Percentiles rank a stretch among this genome's conserved stretches.
Conservation (phyloP, 1,139 yeast genomes). For the Candida frijolesensis region DNA sequence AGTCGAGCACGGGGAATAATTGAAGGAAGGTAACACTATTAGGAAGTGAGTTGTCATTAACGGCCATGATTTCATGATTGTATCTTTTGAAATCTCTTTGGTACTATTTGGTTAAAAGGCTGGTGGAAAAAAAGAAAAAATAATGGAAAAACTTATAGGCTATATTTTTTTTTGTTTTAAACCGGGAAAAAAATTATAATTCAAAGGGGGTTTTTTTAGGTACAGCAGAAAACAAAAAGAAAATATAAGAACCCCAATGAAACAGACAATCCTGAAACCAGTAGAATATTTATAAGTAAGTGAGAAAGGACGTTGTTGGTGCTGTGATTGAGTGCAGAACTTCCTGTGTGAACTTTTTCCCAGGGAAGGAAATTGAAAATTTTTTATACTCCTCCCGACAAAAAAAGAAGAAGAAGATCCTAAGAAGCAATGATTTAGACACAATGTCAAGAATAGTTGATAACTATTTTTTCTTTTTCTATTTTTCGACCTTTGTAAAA, state of each 20-base stretch:
- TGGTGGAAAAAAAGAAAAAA: not conserved
- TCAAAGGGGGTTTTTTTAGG: not conserved
- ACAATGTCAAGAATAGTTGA: not conserved
- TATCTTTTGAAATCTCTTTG: not conserved
- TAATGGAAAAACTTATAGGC: not conserved
- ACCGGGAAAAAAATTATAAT: not conserved
- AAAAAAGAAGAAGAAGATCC: not conserved
- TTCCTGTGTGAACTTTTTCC: not conserved
- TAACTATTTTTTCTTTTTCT: not conserved
- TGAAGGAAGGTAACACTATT: not conserved
- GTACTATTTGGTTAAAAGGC: not conserved
- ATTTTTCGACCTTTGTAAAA: not conserved
- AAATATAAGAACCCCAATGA: not conserved
- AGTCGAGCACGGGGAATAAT: not conserved
- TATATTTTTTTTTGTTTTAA: not conserved
- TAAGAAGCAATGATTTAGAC: not conserved
- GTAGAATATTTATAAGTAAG: no score
- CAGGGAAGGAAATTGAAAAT: not conserved
- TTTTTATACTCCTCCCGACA: not conserved
- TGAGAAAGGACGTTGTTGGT: not conserved
- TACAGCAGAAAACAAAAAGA: not conserved
- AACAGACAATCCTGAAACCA: no score
- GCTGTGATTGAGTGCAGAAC: not conserved
- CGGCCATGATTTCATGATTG: conserved; percentile 1
- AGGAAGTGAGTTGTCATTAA: not conserved